phyloP scores from a whole-genome alignment of 208 protist species.

The Trypanosomatidae sp. region DNA sequence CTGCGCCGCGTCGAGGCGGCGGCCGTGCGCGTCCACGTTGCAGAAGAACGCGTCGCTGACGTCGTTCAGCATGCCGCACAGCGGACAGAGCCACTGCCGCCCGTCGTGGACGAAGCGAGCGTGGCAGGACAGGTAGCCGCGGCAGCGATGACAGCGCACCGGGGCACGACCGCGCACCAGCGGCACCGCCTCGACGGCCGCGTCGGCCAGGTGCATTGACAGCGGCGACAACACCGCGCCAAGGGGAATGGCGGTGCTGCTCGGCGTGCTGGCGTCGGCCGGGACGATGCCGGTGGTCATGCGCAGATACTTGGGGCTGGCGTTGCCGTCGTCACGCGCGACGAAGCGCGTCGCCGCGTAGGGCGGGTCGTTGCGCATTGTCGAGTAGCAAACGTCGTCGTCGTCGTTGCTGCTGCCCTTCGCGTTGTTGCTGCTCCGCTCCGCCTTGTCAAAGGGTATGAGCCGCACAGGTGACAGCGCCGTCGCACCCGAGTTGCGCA shows the following conservation, averaged over 20 bases:
- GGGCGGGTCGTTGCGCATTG: constrained; percentile 35
- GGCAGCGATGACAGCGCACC: constrained; percentile 89
- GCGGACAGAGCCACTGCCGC: constrained; percentile 73
- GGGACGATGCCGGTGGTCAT: constrained; percentile 48
- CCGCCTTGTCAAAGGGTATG: too few species aligned
- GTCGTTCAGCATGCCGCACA: constrained; percentile 77
- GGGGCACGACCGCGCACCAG: constrained; percentile 52
- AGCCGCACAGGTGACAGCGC: too few species aligned
- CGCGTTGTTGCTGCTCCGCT: not conserved
- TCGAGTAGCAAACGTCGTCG: not conserved
- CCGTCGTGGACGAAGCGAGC: constrained; percentile 80
- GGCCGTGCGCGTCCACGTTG: constrained; percentile 69
- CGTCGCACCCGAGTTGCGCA: too few species aligned
- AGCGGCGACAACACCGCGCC: constrained; percentile 81
- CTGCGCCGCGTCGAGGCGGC: constrained; percentile 36
- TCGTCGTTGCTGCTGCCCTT: not conserved
- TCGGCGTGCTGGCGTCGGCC: constrained; percentile 34
- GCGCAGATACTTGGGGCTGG: constrained; percentile 85
- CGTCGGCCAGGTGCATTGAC: constrained; percentile 39
- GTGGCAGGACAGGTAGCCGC: constrained; percentile 86
- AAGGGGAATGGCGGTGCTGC: constrained; percentile 58
- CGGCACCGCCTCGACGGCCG: constrained; percentile 37
- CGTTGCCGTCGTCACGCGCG: constrained; percentile 79
- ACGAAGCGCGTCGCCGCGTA: constrained; percentile 61
- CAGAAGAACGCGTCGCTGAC: constrained; percentile 67